Percentiles rank a stretch among this genome's conserved stretches.
These are phyloP conservation scores for Cetraspora pellucida DNA, from an alignment of 192 early-diverging fungal genomes.

Conservation along the genomic window DNA sequence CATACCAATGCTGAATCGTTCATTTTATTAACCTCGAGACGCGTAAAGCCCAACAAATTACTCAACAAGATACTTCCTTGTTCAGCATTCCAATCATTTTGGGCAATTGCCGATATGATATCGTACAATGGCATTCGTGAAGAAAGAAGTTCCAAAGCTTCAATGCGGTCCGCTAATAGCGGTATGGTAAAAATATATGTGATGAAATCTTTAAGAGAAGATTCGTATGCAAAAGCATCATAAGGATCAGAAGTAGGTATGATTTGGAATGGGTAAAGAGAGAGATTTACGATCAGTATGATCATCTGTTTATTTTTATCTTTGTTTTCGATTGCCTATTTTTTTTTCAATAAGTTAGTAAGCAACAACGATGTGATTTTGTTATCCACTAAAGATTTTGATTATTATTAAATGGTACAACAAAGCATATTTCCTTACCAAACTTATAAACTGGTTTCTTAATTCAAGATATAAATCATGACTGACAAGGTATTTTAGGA, in stretches of 20 bases:
- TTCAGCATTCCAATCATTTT: conserved; percentile 17
- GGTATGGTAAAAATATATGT: conserved; percentile 56
- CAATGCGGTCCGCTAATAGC: conserved; percentile 46
- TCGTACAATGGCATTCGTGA: conserved; percentile 45
- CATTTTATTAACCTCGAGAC: conserved; percentile 29
- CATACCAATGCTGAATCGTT: conserved; percentile 38
- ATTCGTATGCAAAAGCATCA: background rate
- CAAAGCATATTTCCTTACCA: conserved; percentile 35
- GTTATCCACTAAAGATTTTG: conserved; percentile 5
- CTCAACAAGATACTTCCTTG: conserved; percentile 45
- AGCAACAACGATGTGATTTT: conserved; percentile 25
- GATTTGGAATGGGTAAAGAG: conserved; percentile 34
- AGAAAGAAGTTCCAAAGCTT: conserved; percentile 41
- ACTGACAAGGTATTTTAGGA: background rate
- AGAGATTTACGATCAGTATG: conserved; percentile 30
- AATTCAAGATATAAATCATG: conserved; percentile 35
- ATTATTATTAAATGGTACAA: background rate
- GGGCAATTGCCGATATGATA: conserved; percentile 36
- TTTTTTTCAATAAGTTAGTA: conserved; percentile 13
- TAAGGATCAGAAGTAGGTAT: background rate
- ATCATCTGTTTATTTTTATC: conserved; percentile 34
- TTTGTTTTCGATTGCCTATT: conserved; percentile 32
- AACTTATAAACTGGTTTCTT: conserved; percentile 14
- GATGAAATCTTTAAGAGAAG: conserved; percentile 40
- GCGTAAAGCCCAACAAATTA: conserved; percentile 47